Conservation (phyloP, 1,284 basidiomycete genomes). For the Trametes polyzona region DNA sequence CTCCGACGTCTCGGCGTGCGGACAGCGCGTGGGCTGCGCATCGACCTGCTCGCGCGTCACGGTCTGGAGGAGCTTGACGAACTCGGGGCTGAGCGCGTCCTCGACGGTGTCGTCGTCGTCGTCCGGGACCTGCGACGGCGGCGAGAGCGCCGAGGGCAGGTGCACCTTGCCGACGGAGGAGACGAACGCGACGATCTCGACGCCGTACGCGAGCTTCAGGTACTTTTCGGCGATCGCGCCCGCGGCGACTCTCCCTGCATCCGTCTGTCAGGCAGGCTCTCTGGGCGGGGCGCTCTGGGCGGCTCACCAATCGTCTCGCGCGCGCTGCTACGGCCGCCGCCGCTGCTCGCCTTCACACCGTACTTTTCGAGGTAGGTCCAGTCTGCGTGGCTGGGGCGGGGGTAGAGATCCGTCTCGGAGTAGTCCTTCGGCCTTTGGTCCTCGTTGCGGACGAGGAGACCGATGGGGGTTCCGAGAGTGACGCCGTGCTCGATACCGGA, state of each 20-base stretch:
- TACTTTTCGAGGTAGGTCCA: conserved; percentile 99
- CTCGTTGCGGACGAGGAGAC: conserved; percentile 94
- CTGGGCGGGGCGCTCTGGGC: conserved; percentile 7
- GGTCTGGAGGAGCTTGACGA: conserved; percentile 77
- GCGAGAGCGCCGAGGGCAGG: conserved; percentile 59
- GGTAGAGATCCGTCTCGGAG: conserved; percentile 97
- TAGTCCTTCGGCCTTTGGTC: conserved; percentile 99
- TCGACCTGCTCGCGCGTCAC: conserved; percentile 92
- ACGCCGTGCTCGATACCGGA: conserved; percentile 94
- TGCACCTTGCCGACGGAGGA: conserved; percentile 94
- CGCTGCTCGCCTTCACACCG: conserved; percentile 95
- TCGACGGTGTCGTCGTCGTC: conserved; percentile 73
- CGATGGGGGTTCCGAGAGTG: conserved; percentile 97
- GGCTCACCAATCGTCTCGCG: conserved; percentile 92
- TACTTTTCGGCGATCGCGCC: conserved; percentile 99
- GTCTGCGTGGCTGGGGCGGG: conserved; percentile 97
- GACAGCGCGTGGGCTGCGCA: conserved; percentile 87
- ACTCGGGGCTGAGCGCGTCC: conserved; percentile 85
- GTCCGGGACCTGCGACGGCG: conserved; percentile 46
- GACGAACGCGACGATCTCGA: conserved; percentile 98
- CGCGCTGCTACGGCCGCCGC: conserved; percentile 93
- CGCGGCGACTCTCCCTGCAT: conserved; percentile 89
- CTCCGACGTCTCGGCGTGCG: conserved; percentile 85
- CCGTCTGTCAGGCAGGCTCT: not conserved
- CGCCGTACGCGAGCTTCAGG: conserved; percentile 84